A percentile compares a stretch with the other conserved stretches of the same genome.
Evolutionary conservation across 106 monocot genomes (phyloP).

Genomic region (Cymbidium sinense): DNA sequence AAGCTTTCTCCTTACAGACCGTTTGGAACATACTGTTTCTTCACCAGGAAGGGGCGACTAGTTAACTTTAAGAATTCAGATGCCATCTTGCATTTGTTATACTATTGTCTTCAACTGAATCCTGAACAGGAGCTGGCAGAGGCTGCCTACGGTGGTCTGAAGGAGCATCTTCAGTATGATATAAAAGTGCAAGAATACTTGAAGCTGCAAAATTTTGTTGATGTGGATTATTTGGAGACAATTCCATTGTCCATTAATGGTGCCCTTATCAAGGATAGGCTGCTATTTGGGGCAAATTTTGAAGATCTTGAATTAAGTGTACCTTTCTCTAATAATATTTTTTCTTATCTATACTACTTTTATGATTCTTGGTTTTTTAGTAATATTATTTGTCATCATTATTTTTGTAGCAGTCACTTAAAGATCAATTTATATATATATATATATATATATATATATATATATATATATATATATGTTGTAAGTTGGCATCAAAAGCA

Average conservation of each 20-base stretch:
- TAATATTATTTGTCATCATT: not conserved
- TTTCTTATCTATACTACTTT: not conserved
- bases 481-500: too few relatives aligned
- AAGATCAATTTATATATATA: too few relatives aligned
- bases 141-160: constrained; percentile 28
- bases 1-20: constrained; percentile 50
- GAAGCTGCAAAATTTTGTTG: constrained; percentile 12
- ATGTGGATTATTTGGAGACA: constrained; percentile 18
- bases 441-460: too few relatives aligned
- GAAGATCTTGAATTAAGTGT: constrained; percentile 32
- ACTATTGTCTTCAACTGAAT: constrained; percentile 29
- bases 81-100: constrained; percentile 42
- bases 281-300: not conserved
- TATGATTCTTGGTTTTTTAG: not conserved
- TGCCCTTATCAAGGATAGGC: not conserved
- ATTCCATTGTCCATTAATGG: constrained; percentile 9
- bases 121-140: constrained; percentile 21
- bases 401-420: not conserved
- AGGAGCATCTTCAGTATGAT: constrained; percentile 40
- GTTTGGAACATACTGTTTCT: constrained; percentile 27
- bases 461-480: too few relatives aligned
- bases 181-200: constrained; percentile 20
- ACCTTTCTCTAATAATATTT: not conserved
- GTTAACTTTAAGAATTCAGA: constrained; percentile 27
- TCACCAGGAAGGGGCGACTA: constrained; percentile 12